These are phyloP conservation scores for Phytophthora sp. DNA, from an alignment of 352 stramenopile species.

Conservation along the genomic window DNA sequence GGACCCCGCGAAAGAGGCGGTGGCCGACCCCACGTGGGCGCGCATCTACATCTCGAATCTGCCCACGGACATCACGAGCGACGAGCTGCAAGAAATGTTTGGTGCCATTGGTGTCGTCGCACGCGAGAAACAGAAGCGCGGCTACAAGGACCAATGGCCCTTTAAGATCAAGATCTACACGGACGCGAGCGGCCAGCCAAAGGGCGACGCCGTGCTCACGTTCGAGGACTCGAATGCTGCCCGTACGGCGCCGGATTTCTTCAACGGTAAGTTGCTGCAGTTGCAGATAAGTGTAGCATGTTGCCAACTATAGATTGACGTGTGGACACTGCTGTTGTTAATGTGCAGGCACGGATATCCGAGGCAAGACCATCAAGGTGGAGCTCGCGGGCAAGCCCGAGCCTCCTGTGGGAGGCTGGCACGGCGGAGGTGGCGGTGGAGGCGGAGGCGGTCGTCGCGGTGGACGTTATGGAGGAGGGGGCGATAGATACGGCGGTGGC, in stretches of 20 bases:
- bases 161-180: conserved; percentile 93
- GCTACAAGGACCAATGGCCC: conserved; percentile 90
- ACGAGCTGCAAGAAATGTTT: conserved; percentile 89
- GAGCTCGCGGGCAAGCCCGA: conserved; percentile 85
- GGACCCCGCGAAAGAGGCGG: conserved; percentile 77
- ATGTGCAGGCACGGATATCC: conserved; percentile 66
- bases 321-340: background rate
- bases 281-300: conserved; percentile 11
- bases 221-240: conserved; percentile 88
- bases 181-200: conserved; percentile 68
- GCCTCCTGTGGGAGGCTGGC: conserved; percentile 76
- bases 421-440: conserved; percentile 51
- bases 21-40: conserved; percentile 82
- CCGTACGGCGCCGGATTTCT: conserved; percentile 81
- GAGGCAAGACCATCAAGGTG: conserved; percentile 86
- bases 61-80: conserved; percentile 70
- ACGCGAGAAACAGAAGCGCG: conserved; percentile 87
- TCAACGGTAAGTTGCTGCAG: conserved; percentile 59
- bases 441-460: conserved; percentile 48
- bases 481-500: conserved; percentile 47
- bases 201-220: conserved; percentile 86
- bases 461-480: conserved; percentile 48
- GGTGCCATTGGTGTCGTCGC: conserved; percentile 83
- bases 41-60: conserved; percentile 91
- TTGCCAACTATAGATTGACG: conserved; percentile 10